Base-by-base conservation (phyloP, 129 eudicot genomes). In the Chrysanthemum seticuspe region DNA sequence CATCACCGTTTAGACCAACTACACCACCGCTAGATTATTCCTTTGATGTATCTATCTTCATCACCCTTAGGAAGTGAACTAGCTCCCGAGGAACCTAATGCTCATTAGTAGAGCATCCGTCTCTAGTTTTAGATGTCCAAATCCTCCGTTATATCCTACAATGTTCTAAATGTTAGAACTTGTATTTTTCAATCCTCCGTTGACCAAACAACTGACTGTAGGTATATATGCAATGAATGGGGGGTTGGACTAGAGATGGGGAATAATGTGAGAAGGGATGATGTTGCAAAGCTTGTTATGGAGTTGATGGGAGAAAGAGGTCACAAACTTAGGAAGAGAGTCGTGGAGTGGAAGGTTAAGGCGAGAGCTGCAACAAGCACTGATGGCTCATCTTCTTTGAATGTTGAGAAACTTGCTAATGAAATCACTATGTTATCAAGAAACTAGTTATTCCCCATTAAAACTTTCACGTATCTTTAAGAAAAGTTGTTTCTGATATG, bases 281-380 rank as follows among this genome's bases (percentile, higher is more conserved):
- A 61, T 23, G 76, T 70, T 9, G 60, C 62, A 14, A 29, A 18
- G 36, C 47, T 70, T 69, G 64, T 77, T 6, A 16, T 48, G 13
- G 71, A 77, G 76, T 69, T 77, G 76, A 77, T 68, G 69, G 80
- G 80, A 25, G 68, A 47, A 4, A 69, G 7, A 63, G 70, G 75
- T 11, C 19, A 76, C 18, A 16, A 15, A 47, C 59, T 68, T 16
- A 76, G 50, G 61, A 9, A 18, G 10, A 61, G 55, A 54, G 63
- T 52, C 10, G 10, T 1, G 51, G 74, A 70, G 62, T 70, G 74
- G 63, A 34, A 31, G 16, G 15, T 52, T 52, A 53, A 53, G 62
- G 74, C 63, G 16, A 11, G 3, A 14, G 29, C 6, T 7, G 78
- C 78, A 12, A 62, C 64, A 6, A 44, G 53, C 16, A 23, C 56